Percentiles rank a stretch among this genome's conserved stretches.
Conservation (phyloP, 2,329 filamentous ascomycete genomes). For the Neofusicoccum sp. region DNA sequence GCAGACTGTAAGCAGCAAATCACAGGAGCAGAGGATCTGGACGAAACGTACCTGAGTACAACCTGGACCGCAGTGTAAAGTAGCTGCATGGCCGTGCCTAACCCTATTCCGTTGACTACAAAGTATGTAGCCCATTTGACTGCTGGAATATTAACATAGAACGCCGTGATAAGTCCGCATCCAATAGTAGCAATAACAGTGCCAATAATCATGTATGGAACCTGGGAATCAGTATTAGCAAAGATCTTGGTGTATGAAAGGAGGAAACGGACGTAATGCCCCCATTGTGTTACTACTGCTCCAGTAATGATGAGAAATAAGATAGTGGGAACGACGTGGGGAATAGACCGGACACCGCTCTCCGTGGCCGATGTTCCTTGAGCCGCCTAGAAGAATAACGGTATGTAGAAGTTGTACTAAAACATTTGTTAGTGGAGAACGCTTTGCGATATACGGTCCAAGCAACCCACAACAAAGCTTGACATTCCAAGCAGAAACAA, state of each 20-base stretch:
- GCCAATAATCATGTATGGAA: conserved; percentile 44
- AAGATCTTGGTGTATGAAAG: conserved; percentile 28
- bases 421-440: too few species aligned
- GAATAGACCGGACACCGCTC: conserved; percentile 36
- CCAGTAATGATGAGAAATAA: too few species aligned
- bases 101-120: conserved; percentile 24
- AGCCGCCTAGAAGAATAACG: too few species aligned
- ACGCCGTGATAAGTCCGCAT: conserved; percentile 27
- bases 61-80: conserved; percentile 23
- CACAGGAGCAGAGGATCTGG: too few species aligned
- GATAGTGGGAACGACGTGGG: conserved; percentile 34
- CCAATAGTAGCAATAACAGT: conserved; percentile 41
- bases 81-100: conserved; percentile 22
- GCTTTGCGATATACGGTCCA: too few species aligned
- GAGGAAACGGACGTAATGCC: too few species aligned
- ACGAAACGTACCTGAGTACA: too few species aligned
- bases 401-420: too few species aligned
- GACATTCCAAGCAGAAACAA: too few species aligned
- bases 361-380: conserved; percentile 47
- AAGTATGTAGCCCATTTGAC: conserved; percentile 32
- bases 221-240: conserved; percentile 48
- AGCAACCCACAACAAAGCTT: too few species aligned
- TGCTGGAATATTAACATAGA: conserved; percentile 19
- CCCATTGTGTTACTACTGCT: too few species aligned
- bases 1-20: too few species aligned